Evolutionary conservation across 495 filamentous ascomycete species (phyloP).

Genomic region (Penicillium argentinense): DNA sequence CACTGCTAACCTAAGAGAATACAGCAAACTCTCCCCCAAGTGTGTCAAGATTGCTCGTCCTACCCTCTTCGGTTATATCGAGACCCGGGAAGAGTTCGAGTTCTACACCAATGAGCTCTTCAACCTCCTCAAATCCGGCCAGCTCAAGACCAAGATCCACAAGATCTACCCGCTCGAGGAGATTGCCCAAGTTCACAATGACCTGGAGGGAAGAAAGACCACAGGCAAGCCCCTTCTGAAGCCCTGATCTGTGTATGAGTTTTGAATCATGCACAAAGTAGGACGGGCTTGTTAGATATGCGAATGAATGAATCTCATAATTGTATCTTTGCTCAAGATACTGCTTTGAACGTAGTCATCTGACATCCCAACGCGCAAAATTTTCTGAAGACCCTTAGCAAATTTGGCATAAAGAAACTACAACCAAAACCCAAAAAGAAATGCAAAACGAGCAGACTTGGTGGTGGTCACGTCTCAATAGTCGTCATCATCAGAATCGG

Average conservation of each 20-base stretch:
- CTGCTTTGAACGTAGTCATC: no score
- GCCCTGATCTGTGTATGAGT: slow-evolving; percentile 20
- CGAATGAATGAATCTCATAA: neutral
- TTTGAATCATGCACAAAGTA: neutral
- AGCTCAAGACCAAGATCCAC: slow-evolving; percentile 74
- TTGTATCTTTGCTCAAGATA: no score
- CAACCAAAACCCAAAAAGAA: no score
- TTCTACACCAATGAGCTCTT: slow-evolving; percentile 73
- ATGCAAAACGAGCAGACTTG: no score
- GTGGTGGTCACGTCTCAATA: no score
- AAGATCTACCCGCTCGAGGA: slow-evolving; percentile 80
- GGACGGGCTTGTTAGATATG: no score
- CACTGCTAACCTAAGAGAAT: no score
- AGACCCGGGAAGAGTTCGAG: slow-evolving; percentile 74
- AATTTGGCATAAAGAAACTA: no score
- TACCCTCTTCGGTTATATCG: slow-evolving; percentile 70
- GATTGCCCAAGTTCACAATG: slow-evolving; percentile 67
- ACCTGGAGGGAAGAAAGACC: slow-evolving; percentile 80
- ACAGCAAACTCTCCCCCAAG: slow-evolving; percentile 64
- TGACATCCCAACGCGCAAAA: no score
- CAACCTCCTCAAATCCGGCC: slow-evolving; percentile 61
- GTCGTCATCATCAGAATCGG: no score
- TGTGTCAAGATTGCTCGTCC: slow-evolving; percentile 80
- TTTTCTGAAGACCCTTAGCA: no score
- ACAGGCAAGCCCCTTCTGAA: slow-evolving; percentile 67